Percentiles rank a stretch among this genome's conserved stretches.
phyloP scores from a whole-genome alignment of 768 basidiomycete genomes.

The Glaciozyma martinii region DNA sequence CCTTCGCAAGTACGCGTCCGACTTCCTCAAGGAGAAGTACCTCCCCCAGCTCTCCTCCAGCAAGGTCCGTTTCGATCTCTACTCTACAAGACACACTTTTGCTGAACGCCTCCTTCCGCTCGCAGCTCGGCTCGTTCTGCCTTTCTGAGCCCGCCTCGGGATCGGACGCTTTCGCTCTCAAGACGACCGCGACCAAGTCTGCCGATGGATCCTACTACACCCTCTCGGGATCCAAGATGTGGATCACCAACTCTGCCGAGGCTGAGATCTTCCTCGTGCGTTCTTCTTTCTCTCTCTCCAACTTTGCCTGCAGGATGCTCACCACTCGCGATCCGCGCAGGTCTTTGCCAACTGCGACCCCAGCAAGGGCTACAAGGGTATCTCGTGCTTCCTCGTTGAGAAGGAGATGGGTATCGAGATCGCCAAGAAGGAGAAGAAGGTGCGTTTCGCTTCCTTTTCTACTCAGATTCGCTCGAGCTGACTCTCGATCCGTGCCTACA shows the following conservation, averaged over 20 bases:
- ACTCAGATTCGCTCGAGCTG: background rate
- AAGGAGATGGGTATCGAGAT: slow-evolving; percentile 96
- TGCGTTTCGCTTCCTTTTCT: slow-evolving; percentile 21
- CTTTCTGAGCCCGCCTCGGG: slow-evolving; percentile 86
- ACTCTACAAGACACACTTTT: background rate
- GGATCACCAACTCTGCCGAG: slow-evolving; percentile 36
- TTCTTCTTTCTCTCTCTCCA: background rate
- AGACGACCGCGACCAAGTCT: slow-evolving; percentile 77
- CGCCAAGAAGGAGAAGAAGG: slow-evolving; percentile 96
- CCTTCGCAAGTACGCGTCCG: slow-evolving; percentile 70
- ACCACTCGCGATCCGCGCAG: slow-evolving; percentile 50
- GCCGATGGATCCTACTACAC: slow-evolving; percentile 68
- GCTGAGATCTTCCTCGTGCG: slow-evolving; percentile 37
- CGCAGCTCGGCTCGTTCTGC: slow-evolving; percentile 87
- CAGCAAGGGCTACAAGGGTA: slow-evolving; percentile 94
- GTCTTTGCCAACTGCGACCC: slow-evolving; percentile 95
- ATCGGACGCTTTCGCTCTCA: slow-evolving; percentile 92
- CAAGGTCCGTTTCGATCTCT: slow-evolving; percentile 48
- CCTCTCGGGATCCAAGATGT: slow-evolving; percentile 90
- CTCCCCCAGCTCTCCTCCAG: slow-evolving; percentile 69
- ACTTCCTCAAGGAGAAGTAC: slow-evolving; percentile 79
- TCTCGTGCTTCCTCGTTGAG: slow-evolving; percentile 92
- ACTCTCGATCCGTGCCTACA: slow-evolving; percentile 8
- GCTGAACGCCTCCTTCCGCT: background rate
- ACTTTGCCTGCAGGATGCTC: background rate